phyloP scores from a whole-genome alignment of 805 yeast species.

The Millerozyma acaciae region DNA sequence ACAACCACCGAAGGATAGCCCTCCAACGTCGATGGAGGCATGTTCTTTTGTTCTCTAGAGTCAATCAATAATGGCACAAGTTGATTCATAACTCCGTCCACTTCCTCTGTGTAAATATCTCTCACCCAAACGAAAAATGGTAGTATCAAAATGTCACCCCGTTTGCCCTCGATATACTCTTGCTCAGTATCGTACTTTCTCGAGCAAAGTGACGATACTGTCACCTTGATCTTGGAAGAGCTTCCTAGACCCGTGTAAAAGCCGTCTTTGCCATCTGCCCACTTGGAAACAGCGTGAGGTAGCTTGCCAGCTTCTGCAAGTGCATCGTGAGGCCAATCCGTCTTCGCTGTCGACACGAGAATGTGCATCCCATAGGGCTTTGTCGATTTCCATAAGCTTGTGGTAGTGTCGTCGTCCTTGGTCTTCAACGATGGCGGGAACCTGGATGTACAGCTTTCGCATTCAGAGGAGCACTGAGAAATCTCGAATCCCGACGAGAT shows the following conservation, averaged over 20 bases:
- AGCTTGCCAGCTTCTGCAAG: conserved; percentile 42
- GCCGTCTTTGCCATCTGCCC: conserved; percentile 20
- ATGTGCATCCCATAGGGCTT: conserved; percentile 67
- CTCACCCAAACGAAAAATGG: conserved; percentile 74
- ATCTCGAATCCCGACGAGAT: conserved; percentile 22
- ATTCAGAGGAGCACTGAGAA: conserved; percentile 50
- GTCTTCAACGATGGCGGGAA: conserved; percentile 50
- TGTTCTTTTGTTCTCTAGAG: conserved; percentile 3
- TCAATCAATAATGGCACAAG: conserved; percentile 38
- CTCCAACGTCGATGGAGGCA: conserved; percentile 2
- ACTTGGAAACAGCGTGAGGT: conserved; percentile 40
- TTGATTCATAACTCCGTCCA: conserved; percentile 39
- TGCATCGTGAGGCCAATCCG: conserved; percentile 84
- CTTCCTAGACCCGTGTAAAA: conserved; percentile 17
- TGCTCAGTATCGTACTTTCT: conserved; percentile 38
- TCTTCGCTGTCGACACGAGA: conserved; percentile 76
- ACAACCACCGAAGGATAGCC: conserved; percentile 29
- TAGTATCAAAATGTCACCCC: conserved; percentile 60
- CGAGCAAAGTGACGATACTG: conserved; percentile 53
- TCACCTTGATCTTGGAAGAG: conserved; percentile 38
- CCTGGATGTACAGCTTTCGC: conserved; percentile 49
- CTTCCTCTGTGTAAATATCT: conserved; percentile 43
- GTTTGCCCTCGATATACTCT: conserved; percentile 36
- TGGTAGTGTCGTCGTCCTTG: conserved; percentile 31
- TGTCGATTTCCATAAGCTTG: conserved; percentile 66